These are phyloP conservation scores for Colletotrichum higginsianum DNA, from an alignment of 2,329 filamentous ascomycete genomes.

Conservation along the genomic window DNA sequence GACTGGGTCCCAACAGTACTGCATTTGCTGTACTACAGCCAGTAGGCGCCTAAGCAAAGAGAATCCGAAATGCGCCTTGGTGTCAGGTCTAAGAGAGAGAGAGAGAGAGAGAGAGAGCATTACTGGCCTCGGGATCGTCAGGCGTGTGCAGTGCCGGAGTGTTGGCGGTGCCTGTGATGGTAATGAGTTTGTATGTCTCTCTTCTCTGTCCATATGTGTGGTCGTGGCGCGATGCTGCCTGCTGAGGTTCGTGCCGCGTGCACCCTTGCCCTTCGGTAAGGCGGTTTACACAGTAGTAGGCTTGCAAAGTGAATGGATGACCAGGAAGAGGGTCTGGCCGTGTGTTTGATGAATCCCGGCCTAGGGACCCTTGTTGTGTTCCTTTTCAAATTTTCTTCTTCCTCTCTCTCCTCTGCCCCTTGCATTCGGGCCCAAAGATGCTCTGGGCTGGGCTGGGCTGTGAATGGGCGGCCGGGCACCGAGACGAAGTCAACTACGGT, in stretches of 20 bases:
- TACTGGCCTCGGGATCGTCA: background rate
- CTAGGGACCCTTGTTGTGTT: background rate
- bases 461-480: background rate
- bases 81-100: background rate
- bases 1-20: background rate
- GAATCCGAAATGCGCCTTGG: slow-evolving; percentile 5
- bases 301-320: slow-evolving; percentile 15
- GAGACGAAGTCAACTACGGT: slow-evolving; percentile 20
- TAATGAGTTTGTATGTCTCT: background rate
- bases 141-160: background rate
- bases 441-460: background rate
- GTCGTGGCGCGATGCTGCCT: slow-evolving; percentile 32
- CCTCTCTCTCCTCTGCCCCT: background rate
- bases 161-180: slow-evolving; percentile 5
- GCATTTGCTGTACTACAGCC: background rate
- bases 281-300: background rate
- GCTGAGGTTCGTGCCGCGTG: slow-evolving; percentile 9
- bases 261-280: slow-evolving; percentile 24
- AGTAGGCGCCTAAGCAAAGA: background rate
- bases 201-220: background rate
- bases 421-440: slow-evolving; percentile 6
- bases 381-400: background rate
- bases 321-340: background rate
- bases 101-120: background rate
- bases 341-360: slow-evolving; percentile 10